Base-by-base conservation (phyloP, 257 asterid genomes). In the Solanum sejunctum region DNA sequence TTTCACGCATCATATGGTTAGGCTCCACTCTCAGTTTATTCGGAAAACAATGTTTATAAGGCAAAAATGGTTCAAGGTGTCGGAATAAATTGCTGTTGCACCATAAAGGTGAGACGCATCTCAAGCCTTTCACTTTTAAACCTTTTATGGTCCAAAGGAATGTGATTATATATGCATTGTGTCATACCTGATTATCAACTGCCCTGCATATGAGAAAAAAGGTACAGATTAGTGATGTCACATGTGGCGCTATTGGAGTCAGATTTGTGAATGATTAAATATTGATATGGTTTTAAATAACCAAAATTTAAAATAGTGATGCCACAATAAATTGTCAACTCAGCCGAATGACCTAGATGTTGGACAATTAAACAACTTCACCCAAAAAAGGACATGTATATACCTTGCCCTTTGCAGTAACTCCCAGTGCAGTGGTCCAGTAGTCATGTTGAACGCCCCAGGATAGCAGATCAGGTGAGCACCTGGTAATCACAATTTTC, bases 391-490 rank as follows among this genome's bases (percentile, higher is more conserved):
- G 61, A 77, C 21, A 23, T 51, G 43, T 63, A 15, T 52, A 77
- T 87, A 96, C 99, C 99, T 93, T 41, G 98, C 95, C 86, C 92
- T 90, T 87, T 95, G 99, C 82, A 96, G 89, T 86, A 96, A 90
- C 83, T 96, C 99, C 99, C 99, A 96, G 86, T 93, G 99, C 86
- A 93, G 90, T 87, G 98, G 98, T 18, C 98, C 99, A 10, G 98
- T 93, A 32, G 98, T 93, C 98, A 93, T 93, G 91, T 95, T 92
- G 92, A 96, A 95, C 60, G 98, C 99, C 85, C 98, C 99, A 54
- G 98, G 99, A 88, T 95, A 95, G 92, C 98, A 95, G 88, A 96
- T 87, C 90, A 96, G 88, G 83, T 96, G 97, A 85, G 97, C 97
- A 85, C 99, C 99, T 95, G 87, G 26, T 10, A 69, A 75, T 75